A percentile compares a stretch with the other conserved stretches of the same genome.
Evolutionary conservation across 2,329 filamentous ascomycete genomes (phyloP).

Genomic region (Fusarium dlaminii): DNA sequence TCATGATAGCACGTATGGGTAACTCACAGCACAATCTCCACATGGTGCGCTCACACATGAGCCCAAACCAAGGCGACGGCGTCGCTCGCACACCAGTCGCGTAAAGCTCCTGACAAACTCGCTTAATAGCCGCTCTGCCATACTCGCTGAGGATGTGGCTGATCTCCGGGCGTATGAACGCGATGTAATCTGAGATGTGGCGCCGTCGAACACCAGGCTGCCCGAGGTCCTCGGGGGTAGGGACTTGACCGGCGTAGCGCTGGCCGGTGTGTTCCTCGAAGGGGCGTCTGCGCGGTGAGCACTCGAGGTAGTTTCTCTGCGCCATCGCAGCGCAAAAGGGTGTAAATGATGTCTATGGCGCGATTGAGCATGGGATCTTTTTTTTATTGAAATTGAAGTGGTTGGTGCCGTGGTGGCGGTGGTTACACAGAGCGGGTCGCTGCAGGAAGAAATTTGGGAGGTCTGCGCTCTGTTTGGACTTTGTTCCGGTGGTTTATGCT

Average conservation of each 20-base stretch:
- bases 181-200: neutral
- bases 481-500: no score
- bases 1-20: rapidly evolving
- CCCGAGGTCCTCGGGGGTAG: neutral
- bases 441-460: neutral
- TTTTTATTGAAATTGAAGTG: no score
- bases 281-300: neutral
- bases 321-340: neutral
- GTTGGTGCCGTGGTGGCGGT: neutral
- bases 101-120: neutral
- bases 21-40: neutral
- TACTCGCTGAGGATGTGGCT: neutral
- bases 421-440: neutral
- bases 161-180: neutral
- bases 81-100: neutral
- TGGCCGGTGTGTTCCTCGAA: neutral
- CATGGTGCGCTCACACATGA: neutral
- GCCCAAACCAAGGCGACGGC: neutral
- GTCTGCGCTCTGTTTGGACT: no score
- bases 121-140: neutral
- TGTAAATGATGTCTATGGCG: no score
- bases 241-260: neutral
- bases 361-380: no score
- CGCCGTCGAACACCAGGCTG: neutral
- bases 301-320: neutral